Evolutionary conservation across 768 basidiomycete species (phyloP).

Genomic region (Cystobasidiopsis lactophilus): DNA sequence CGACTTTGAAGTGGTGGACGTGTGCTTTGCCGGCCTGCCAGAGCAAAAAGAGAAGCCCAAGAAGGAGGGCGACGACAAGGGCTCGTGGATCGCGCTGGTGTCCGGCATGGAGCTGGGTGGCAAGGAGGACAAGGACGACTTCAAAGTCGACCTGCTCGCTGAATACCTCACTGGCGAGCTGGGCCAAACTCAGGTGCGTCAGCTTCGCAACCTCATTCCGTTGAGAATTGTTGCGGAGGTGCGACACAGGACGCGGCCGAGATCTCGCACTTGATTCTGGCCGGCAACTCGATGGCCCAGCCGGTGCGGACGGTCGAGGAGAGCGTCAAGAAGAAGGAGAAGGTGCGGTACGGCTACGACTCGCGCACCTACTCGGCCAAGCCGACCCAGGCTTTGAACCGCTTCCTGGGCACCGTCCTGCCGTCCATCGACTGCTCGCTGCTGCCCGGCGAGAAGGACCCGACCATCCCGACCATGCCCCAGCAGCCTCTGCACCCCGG

Average conservation of each 20-base stretch:
- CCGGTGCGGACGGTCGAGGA: constrained; percentile 29
- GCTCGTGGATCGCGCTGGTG: constrained; percentile 62
- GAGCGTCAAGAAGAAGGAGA: constrained; percentile 1
- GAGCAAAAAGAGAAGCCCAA: constrained; percentile 28
- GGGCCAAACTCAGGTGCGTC: constrained; percentile 34
- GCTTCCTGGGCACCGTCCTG: constrained; percentile 50
- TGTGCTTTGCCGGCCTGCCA: constrained; percentile 65
- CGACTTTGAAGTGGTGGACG: constrained; percentile 80
- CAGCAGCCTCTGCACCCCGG: constrained; percentile 81
- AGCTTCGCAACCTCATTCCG: not conserved
- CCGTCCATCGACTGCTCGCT: constrained; percentile 64
- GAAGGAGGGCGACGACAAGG: constrained; percentile 48
- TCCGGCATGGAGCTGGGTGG: constrained; percentile 69
- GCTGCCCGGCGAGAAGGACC: constrained; percentile 69
- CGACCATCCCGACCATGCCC: constrained; percentile 67
- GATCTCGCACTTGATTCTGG: constrained; percentile 66
- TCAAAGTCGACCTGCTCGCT: constrained; percentile 60
- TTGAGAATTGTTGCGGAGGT: not conserved
- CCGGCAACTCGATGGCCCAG: constrained; percentile 59
- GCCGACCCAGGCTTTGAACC: constrained; percentile 47
- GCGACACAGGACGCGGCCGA: constrained; percentile 36
- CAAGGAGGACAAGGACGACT: constrained; percentile 27
- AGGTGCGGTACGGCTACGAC: constrained; percentile 51
- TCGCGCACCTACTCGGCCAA: constrained; percentile 45
- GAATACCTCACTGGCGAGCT: constrained; percentile 74